Percentiles rank a stretch among this genome's conserved stretches.
Conservation (phyloP, 441 rosid species). For the Euphorbia neoarborescens region DNA sequence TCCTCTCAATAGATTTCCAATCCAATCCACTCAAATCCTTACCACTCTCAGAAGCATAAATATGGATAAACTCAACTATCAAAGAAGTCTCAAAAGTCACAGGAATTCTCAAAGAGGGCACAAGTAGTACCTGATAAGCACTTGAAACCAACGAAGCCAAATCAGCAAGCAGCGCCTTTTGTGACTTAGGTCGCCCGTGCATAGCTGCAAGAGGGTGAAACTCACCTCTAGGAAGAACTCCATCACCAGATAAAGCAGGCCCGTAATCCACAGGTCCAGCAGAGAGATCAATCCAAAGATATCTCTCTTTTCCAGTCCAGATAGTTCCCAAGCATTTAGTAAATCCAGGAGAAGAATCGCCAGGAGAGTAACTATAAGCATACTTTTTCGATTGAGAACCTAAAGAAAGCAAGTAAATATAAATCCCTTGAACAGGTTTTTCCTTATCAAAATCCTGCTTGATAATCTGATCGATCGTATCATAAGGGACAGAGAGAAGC, state of each 20-base stretch:
- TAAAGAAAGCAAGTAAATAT: slow-evolving; percentile 56
- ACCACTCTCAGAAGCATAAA: slow-evolving; percentile 45
- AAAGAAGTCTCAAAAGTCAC: slow-evolving; percentile 70
- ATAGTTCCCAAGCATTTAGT: slow-evolving; percentile 73
- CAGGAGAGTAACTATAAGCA: slow-evolving; percentile 62
- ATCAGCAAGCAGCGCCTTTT: slow-evolving; percentile 64
- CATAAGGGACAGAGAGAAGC: slow-evolving; percentile 50
- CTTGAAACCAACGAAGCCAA: slow-evolving; percentile 69
- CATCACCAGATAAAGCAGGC: slow-evolving; percentile 86
- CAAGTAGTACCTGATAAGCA: slow-evolving; percentile 86
- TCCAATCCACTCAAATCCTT: slow-evolving; percentile 58
- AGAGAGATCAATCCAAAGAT: slow-evolving; percentile 75
- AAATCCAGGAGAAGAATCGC: slow-evolving; percentile 69
- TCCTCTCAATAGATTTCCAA: slow-evolving; percentile 52
- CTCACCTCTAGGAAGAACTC: slow-evolving; percentile 77
- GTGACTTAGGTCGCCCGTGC: slow-evolving; percentile 78
- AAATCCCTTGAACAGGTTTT: slow-evolving; percentile 58
- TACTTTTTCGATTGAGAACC: slow-evolving; percentile 51
- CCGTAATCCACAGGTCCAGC: slow-evolving; percentile 96
- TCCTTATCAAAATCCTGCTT: slow-evolving; percentile 55
- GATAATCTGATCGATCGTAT: slow-evolving; percentile 45
- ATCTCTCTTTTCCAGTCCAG: slow-evolving; percentile 84
- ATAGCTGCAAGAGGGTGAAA: slow-evolving; percentile 80
- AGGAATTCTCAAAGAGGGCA: slow-evolving; percentile 80
- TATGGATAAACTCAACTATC: slow-evolving; percentile 70